Evolutionary conservation across 768 basidiomycete genomes (phyloP).

Genomic region (Mycena metata): DNA sequence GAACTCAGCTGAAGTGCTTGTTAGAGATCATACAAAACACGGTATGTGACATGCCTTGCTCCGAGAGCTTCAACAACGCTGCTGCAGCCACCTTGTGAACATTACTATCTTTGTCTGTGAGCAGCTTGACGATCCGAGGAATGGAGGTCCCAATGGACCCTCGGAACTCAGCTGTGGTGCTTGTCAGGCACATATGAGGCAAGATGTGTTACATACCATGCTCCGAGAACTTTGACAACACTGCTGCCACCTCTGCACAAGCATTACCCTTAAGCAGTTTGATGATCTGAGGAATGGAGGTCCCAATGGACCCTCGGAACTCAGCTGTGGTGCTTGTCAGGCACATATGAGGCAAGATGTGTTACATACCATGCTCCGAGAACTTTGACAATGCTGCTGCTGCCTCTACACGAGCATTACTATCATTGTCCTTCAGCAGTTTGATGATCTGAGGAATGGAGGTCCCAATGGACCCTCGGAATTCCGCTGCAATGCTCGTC

Average conservation of each 20-base stretch:
- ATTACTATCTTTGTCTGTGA: neutral
- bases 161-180: neutral
- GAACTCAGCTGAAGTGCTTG: neutral
- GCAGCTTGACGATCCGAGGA: neutral
- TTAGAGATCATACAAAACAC: neutral
- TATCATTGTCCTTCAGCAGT: neutral
- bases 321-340: neutral
- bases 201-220: neutral
- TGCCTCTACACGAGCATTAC: neutral
- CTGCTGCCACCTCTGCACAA: neutral
- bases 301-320: neutral
- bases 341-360: neutral
- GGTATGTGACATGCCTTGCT: too few relatives aligned
- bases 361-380: neutral
- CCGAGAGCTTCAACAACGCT: neutral
- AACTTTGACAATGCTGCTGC: neutral
- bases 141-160: conserved; percentile 8
- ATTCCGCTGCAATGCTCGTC: neutral
- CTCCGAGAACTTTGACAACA: conserved; percentile 1
- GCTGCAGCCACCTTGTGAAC: neutral
- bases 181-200: neutral
- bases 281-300: neutral
- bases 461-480: conserved; percentile 6
- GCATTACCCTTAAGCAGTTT: too few relatives aligned
- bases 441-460: too few relatives aligned